Percentiles rank a stretch among this genome's conserved stretches.
These are phyloP conservation scores for Penicillium atrosanguineum DNA, from an alignment of 495 filamentous ascomycete species.

Conservation along the genomic window DNA sequence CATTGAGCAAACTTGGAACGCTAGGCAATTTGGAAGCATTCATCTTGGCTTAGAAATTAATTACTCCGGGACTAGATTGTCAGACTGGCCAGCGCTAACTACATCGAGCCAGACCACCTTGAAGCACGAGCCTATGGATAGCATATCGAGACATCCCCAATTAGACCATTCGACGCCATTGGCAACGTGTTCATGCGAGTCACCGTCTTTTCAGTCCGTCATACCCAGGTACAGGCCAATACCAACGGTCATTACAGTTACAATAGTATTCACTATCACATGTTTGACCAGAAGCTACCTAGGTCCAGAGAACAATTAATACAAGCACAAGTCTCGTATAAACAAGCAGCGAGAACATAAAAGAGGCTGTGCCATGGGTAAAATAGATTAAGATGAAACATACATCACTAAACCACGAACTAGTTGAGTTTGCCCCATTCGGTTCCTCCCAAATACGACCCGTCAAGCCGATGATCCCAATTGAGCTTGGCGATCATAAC, in stretches of 20 bases:
- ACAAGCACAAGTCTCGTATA: background rate
- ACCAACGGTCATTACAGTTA: background rate
- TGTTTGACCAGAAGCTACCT: background rate
- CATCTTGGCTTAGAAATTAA: background rate
- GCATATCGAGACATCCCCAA: background rate
- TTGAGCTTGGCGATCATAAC: conserved; percentile 1
- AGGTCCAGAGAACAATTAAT: background rate
- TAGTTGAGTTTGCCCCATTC: background rate
- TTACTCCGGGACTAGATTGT: background rate
- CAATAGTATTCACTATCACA: background rate
- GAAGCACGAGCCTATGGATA: background rate
- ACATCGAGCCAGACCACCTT: background rate
- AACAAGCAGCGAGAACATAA: background rate
- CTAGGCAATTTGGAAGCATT: background rate
- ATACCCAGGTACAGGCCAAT: background rate
- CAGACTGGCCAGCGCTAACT: background rate
- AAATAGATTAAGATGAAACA: background rate
- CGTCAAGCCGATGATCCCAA: background rate
- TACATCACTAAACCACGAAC: background rate
- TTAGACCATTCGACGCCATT: background rate
- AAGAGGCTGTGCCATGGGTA: background rate
- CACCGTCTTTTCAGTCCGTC: background rate
- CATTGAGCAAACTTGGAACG: background rate
- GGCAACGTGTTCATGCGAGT: conserved; percentile 2
- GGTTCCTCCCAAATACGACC: background rate